Evolutionary conservation across 1,284 basidiomycete species (phyloP).

Genomic region (Ceratobasidium theobromae): DNA sequence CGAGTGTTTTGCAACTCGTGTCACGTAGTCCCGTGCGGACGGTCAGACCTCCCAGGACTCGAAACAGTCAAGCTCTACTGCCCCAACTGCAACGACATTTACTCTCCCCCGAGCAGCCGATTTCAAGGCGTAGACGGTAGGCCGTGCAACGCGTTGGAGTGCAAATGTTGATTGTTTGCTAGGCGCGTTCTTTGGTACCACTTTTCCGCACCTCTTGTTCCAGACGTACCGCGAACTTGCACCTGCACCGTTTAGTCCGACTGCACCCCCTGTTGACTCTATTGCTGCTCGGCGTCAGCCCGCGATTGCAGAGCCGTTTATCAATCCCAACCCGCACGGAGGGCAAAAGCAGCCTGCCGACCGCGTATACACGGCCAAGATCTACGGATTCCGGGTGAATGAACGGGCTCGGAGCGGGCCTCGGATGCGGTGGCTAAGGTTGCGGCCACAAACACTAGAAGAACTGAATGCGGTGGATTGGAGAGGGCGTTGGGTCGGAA

Average conservation of each 20-base stretch:
- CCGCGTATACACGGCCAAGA: conserved; percentile 87
- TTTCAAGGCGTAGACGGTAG: conserved; percentile 95
- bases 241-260: conserved; percentile 81
- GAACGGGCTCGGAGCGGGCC: conserved; percentile 87
- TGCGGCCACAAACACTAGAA: conserved; percentile 75
- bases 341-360: conserved; percentile 83
- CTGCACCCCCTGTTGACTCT: conserved; percentile 33
- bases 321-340: conserved; percentile 82
- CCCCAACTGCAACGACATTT: conserved; percentile 98
- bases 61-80: conserved; percentile 99
- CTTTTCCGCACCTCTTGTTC: conserved; percentile 96
- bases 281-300: conserved; percentile 7
- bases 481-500: conserved; percentile 75
- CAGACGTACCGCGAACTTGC: conserved; percentile 93
- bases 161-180: conserved; percentile 23
- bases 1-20: conserved; percentile 90
- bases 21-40: conserved; percentile 92
- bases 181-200: conserved; percentile 99
- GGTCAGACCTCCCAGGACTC: conserved; percentile 94
- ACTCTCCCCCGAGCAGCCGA: conserved; percentile 90
- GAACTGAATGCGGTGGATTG: conserved; percentile 87
- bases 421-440: conserved; percentile 93
- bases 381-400: conserved; percentile 85
- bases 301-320: conserved; percentile 49
- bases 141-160: conserved; percentile 40